Base-by-base conservation (phyloP, 2,329 filamentous ascomycete species). In the Fusarium chaquense region DNA sequence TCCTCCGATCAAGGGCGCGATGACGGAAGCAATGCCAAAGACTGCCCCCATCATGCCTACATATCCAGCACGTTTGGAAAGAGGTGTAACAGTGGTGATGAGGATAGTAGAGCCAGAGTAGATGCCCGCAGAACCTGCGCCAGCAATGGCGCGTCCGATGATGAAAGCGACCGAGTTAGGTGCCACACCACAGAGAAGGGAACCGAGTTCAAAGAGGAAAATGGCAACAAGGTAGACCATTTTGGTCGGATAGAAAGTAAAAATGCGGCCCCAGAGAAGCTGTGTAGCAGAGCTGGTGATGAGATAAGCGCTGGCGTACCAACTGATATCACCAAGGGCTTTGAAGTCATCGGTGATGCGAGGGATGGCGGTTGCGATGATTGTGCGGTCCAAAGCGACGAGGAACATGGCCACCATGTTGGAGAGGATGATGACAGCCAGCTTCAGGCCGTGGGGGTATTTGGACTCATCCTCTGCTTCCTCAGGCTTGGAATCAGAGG, bases 391-490 rank as follows among this genome's bases (percentile, higher is more conserved):
- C 10, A 59, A n/a, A n/a, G 56, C 56, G 33, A 59, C 56, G 16
- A 53, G 50, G 43, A 60, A 60, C 57, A 60, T 60, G 57, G 57
- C 57, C 6, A 60, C 57, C 57, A 60, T 60, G 22, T 55, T 60
- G 35, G 57, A 55, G 35, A 47, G 49, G 10, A 60, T 47, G 28
- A 60, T 55, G 20, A 36, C 50, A 26, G 50, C 57, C 18, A 60
- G 20, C 4, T 59, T 59, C 11, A 59, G 32, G 26, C 57, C 57
- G 24, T 47, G 43, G 50, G 50, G 57, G 24, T 54, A 46, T 20
- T 47, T 38, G 16, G 57, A 40, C 41, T 55, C 57, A 47, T 54
- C 56, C 33, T 56, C 32, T n/a, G 26, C 26, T 12, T 30, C 5
- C 9, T 30, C 49, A 10, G 53, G 13, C 13, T 40, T 49, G 32